Conservation (phyloP, 257 asterid genomes). For the Salvia rosmarinus region DNA sequence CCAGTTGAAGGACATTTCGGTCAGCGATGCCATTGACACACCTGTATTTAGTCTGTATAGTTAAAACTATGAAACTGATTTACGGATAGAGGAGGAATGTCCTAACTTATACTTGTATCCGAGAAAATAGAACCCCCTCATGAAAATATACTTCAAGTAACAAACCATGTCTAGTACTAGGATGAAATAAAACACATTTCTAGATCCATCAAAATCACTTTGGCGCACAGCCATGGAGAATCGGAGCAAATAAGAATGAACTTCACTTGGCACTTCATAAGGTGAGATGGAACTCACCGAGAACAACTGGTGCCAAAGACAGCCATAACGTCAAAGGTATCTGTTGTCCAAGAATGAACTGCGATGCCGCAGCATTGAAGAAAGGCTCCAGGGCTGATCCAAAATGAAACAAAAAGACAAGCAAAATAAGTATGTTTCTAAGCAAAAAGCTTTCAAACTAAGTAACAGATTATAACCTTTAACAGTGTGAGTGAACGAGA, state of each 20-base stretch:
- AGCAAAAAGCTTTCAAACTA: too few relatives aligned
- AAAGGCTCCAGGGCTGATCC: conserved; percentile 96
- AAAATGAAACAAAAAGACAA: conserved; percentile 10
- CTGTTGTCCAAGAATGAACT: conserved; percentile 90
- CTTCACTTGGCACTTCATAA: background rate
- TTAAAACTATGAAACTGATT: conserved; percentile 24
- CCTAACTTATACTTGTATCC: background rate
- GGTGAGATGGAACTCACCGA: conserved; percentile 60
- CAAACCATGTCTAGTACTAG: background rate
- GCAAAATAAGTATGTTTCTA: background rate
- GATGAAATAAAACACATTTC: background rate
- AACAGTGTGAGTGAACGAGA: conserved; percentile 90
- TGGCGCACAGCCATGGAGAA: too few relatives aligned
- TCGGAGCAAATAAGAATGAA: background rate
- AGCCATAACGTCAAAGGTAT: conserved; percentile 86
- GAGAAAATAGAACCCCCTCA: background rate
- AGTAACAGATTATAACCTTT: conserved; percentile 53
- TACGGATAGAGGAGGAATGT: background rate
- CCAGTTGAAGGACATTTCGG: conserved; percentile 99
- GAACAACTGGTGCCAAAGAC: conserved; percentile 91
- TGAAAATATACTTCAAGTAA: background rate
- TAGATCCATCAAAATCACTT: too few relatives aligned
- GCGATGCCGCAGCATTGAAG: conserved; percentile 99
- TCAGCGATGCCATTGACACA: conserved; percentile 98
- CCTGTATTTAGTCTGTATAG: conserved; percentile 53